phyloP scores from a whole-genome alignment of 306 rosid species.

The Cicer chorassanicum region DNA sequence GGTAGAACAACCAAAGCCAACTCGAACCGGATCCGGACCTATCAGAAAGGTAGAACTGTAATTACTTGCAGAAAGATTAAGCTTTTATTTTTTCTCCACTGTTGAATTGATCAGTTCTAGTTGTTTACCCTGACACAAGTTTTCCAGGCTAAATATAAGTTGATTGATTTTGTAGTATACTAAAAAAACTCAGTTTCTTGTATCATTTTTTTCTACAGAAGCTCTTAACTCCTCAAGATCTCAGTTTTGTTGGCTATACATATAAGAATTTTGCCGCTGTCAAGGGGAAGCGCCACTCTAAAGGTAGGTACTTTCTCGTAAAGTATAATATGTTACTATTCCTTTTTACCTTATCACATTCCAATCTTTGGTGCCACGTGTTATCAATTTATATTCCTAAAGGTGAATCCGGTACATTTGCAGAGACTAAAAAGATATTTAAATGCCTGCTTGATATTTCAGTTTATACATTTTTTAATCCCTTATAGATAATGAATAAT shows the following conservation, averaged over 20 bases:
- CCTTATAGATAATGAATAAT: conserved; percentile 25
- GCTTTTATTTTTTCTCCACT: background rate
- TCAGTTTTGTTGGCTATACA: conserved; percentile 95
- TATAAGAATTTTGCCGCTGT: conserved; percentile 93
- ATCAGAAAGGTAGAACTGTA: conserved; percentile 71
- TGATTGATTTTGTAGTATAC: conserved; percentile 12
- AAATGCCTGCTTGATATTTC: conserved; percentile 19
- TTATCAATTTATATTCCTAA: conserved; percentile 5
- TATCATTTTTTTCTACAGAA: conserved; percentile 53
- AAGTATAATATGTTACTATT: conserved; percentile 14
- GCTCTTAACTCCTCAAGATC: conserved; percentile 82
- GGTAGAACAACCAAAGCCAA: conserved; percentile 71
- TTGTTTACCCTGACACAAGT: conserved; percentile 17
- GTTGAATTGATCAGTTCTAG: conserved; percentile 18
- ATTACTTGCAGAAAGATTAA: conserved; percentile 18
- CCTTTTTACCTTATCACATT: background rate
- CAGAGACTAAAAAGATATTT: no score
- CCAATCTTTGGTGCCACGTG: background rate
- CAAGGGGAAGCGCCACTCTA: conserved; percentile 64
- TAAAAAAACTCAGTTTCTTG: conserved; percentile 28
- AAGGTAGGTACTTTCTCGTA: conserved; percentile 53
- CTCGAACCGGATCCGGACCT: conserved; percentile 76
- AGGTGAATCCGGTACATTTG: background rate
- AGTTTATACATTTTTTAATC: background rate
- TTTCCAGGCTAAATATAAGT: conserved; percentile 16